Conservation (phyloP, 2,329 filamentous ascomycete genomes). For the Colletotrichum sp. region DNA sequence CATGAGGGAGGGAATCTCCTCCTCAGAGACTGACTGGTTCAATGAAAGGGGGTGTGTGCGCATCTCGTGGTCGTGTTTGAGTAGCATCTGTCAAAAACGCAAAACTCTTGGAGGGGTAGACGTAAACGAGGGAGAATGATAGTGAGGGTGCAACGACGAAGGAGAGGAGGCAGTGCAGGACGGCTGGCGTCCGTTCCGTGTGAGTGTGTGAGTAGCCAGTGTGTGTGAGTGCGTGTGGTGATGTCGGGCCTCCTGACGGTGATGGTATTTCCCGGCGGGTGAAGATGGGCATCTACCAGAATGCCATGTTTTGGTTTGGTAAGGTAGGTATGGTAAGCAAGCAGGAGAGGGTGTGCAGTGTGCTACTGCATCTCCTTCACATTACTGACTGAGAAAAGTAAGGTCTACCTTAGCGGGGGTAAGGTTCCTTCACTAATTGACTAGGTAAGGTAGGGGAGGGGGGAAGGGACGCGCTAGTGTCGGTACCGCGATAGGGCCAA, state of each 20-base stretch:
- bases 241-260: background rate
- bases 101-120: background rate
- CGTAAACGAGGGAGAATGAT: background rate
- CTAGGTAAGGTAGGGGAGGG: background rate
- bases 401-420: background rate
- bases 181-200: slow-evolving; percentile 10
- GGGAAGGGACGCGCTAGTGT: background rate
- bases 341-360: background rate
- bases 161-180: slow-evolving; percentile 3
- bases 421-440: background rate
- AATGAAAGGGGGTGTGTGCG: background rate
- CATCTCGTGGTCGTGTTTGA: background rate
- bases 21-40: background rate
- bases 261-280: slow-evolving; percentile 13
- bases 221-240: background rate
- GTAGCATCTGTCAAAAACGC: background rate
- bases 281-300: slow-evolving; percentile 14
- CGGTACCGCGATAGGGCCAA: background rate
- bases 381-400: background rate
- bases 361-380: background rate
- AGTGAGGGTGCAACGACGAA: background rate
- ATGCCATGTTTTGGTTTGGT: slow-evolving; percentile 14
- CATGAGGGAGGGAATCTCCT: background rate
- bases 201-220: background rate
- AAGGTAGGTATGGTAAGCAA: background rate